phyloP scores from a whole-genome alignment of 2,329 filamentous ascomycete genomes.

The Paradendryphiella salina region DNA sequence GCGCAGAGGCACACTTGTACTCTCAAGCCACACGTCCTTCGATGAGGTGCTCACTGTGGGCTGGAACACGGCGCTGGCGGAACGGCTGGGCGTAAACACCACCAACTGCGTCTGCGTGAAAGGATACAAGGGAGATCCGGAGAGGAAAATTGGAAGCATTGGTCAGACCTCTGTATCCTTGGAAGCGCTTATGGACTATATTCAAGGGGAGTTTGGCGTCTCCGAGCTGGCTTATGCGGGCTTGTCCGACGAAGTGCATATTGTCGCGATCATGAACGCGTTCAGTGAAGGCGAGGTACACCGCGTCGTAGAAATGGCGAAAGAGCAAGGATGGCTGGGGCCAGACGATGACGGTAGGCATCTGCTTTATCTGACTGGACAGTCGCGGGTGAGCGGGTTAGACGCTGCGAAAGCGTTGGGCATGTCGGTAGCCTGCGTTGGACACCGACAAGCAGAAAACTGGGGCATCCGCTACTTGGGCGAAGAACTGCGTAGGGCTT shows the following conservation, averaged over 20 bases:
- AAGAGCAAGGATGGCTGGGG: constrained; percentile 30
- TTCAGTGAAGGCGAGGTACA: constrained; percentile 46
- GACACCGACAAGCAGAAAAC: constrained; percentile 46
- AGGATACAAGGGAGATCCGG: constrained; percentile 47
- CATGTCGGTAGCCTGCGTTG: constrained; percentile 46
- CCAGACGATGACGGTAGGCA: constrained; percentile 28
- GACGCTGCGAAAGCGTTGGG: constrained; percentile 37
- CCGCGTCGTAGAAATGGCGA: constrained; percentile 38
- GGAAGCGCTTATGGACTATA: constrained; percentile 19
- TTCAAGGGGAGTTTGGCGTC: constrained; percentile 35
- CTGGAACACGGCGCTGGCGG: constrained; percentile 44
- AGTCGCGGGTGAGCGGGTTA: constrained; percentile 41
- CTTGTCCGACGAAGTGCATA: constrained; percentile 26
- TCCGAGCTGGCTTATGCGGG: constrained; percentile 33
- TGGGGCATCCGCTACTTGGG: constrained; percentile 48
- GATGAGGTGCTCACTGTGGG: constrained; percentile 48
- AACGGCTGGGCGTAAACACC: constrained; percentile 37
- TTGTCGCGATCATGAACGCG: constrained; percentile 49
- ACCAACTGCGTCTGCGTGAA: constrained; percentile 38
- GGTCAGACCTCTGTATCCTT: constrained; percentile 22
- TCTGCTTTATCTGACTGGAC: constrained; percentile 48
- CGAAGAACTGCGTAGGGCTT: constrained; percentile 31
- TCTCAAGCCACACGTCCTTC: constrained; percentile 46
- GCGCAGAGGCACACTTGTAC: constrained; percentile 33
- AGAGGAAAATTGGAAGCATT: constrained; percentile 46